Conservation (phyloP, 1,284 basidiomycete genomes). For the Porphyrellus sp. region DNA sequence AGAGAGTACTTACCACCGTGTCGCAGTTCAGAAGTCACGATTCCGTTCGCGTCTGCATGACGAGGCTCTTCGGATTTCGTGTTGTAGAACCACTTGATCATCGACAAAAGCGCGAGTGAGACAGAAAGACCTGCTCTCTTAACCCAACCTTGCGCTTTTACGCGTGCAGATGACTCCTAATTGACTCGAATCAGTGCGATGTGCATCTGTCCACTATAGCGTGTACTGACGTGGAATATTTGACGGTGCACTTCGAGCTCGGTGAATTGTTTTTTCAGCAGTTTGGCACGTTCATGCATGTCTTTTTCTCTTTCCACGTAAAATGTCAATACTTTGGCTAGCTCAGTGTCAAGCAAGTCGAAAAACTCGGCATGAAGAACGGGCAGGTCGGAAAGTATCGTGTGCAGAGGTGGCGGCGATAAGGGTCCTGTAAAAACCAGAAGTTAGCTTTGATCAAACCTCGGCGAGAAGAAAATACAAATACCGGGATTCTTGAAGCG, state of each 20-base stretch:
- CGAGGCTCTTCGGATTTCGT: background rate
- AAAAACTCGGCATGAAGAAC: slow-evolving; percentile 72
- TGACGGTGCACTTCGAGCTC: slow-evolving; percentile 72
- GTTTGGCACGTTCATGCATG: slow-evolving; percentile 48
- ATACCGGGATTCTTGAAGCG: slow-evolving; percentile 14
- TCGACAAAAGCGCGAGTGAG: slow-evolving; percentile 6
- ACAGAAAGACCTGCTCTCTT: slow-evolving; percentile 11
- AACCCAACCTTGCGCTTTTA: slow-evolving; percentile 13
- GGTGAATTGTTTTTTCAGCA: slow-evolving; percentile 67
- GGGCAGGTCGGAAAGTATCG: slow-evolving; percentile 52
- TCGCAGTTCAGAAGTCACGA: slow-evolving; percentile 1
- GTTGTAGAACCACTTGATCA: slow-evolving; percentile 1
- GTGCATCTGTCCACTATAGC: background rate
- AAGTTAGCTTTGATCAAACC: background rate
- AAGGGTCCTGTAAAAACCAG: slow-evolving; percentile 4
- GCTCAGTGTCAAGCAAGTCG: slow-evolving; percentile 66
- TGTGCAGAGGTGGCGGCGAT: slow-evolving; percentile 41
- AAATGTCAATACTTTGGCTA: slow-evolving; percentile 83
- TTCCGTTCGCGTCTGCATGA: background rate
- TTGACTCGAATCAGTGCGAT: slow-evolving; percentile 7
- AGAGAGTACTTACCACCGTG: slow-evolving; percentile 6
- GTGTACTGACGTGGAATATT: slow-evolving; percentile 55
- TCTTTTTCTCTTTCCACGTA: slow-evolving; percentile 75
- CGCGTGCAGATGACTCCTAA: slow-evolving; percentile 22
- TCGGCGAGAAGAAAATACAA: background rate